Evolutionary conservation across 2,329 filamentous ascomycete genomes (phyloP).

Genomic region (Arthrobotrys megalospora): DNA sequence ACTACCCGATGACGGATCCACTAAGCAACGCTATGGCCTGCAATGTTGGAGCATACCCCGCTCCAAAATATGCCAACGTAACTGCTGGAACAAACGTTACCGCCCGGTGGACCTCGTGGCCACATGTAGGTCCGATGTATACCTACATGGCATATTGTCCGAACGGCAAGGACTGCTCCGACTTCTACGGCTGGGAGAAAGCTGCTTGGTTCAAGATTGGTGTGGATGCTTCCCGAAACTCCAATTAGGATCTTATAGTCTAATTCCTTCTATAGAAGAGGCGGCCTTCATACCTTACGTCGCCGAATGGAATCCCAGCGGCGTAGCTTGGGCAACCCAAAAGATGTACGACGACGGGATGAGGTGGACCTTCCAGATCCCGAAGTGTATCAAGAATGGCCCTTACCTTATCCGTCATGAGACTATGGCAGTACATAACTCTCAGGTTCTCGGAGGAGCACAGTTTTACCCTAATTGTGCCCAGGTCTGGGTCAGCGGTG

Average conservation of each 20-base stretch:
- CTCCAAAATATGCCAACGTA: conserved; percentile 48
- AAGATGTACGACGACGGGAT: conserved; percentile 62
- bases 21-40: conserved; percentile 48
- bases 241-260: background rate
- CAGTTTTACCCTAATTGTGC: conserved; percentile 61
- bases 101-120: conserved; percentile 46
- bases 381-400: conserved; percentile 55
- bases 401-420: conserved; percentile 62
- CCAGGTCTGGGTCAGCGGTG: conserved; percentile 43
- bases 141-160: conserved; percentile 50
- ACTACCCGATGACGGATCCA: conserved; percentile 27
- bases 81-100: conserved; percentile 47
- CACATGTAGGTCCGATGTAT: conserved; percentile 45
- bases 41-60: conserved; percentile 45
- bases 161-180: conserved; percentile 39
- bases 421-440: conserved; percentile 61
- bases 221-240: background rate
- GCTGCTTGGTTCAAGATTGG: conserved; percentile 53
- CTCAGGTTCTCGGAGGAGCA: conserved; percentile 47
- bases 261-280: conserved; percentile 25
- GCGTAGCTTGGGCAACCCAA: conserved; percentile 60
- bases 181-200: conserved; percentile 53
- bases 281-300: conserved; percentile 28
- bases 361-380: conserved; percentile 60
- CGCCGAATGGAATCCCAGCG: conserved; percentile 49